Evolutionary conservation across 108 stramenopile genomes (phyloP), one percentile per base, ranked within the genome.

Genomic region (Cyclostephanos tholiformis): DNA sequence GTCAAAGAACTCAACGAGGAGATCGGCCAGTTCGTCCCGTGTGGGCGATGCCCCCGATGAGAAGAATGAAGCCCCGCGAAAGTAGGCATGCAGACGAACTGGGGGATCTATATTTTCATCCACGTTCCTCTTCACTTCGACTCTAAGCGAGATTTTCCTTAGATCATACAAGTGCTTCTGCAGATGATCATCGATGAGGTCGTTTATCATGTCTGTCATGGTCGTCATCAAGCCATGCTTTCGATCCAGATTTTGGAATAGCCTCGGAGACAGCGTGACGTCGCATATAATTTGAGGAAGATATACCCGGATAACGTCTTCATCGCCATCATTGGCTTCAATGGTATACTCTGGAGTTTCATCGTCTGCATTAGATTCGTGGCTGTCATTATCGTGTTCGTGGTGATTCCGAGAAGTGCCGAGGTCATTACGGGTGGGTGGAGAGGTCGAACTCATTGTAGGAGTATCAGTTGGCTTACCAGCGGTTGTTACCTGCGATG

Each of bases 231-330:
- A 66, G n/a, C 65, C 17, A 53, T 70, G 79, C 32, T 69, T 65
- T 41, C 69, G 39, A 30, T 74, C 67, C 20, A 80, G 59, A n/a
- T 27, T 70, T 51, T 52, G 25, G 17, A 48, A 39, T 23, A 74
- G 30, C 39, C 29, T 48, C 0, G 68, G 39, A 12, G 72, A 48
- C n/a, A 74, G 43, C 17, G 72, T 63, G 2, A 80, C 69, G 36
- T 80, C 73, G 27, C 77, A 79, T 29, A 79, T 72, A 4, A 79
- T 79, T 39, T 38, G 44, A 0, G 77, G 77, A 44, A 72, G 57
- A 13, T 72, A 56, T 1, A 79, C 62, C 23, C 38, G 60, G 35
- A 68, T 57, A 0, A 49, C 17, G 60, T 66, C 29, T 7, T 66
- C 44, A 23, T 67, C 57, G n/a, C 48, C n/a, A 1, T 19, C 49